Evolutionary conservation across 768 basidiomycete genomes (phyloP), one percentile per base, ranked within the genome.

Genomic region (Lactarius akahatsu): DNA sequence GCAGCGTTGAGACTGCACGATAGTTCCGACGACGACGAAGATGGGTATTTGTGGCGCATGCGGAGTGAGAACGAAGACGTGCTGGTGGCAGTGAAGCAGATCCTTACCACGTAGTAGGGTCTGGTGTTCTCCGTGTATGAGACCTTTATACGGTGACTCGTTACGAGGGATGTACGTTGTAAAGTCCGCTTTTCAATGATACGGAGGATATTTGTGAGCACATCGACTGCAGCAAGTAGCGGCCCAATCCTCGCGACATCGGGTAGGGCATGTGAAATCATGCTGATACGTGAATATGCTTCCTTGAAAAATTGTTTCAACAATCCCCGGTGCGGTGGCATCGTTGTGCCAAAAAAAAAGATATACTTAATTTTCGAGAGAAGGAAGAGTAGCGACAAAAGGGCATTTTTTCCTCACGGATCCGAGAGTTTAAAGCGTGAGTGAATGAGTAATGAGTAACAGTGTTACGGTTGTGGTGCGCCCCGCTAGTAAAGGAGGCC

Each of bases 41-140:
- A 87, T 38, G 83, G 88, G 34, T 90, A 88, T 72, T 73, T 92
- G 56, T 92, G 90, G 89, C 82, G 86, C 58, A 61, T 91, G 66
- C 85, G 88, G 34, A 83, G 85, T 71, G 78, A 76, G 13, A 81
- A 86, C 60, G 72, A 70, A 18, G 75, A 71, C 18, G 68, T 89
- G 67, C 74, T 82, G 63, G 76, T 69, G 30, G 69, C 76, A 26
- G 78, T 89, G 62, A 84, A 83, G 75, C 74, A 74, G 45, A 58
- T 79, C 65, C 73, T 87, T 63, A 69, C 71, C 6, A 72, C 72
- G 23, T 72, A 69, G 43, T 69, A 2, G 40, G 56, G 10, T 26
- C 50, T 16, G 50, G 50, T 15, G 50, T 28, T 52, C 50, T 52
- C 23, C 23, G 11, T 50, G 47, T 47, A 47, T 50, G 23, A 47